Conservation (phyloP, 345 rosid genomes). For the Bruguiera sexangula region DNA sequence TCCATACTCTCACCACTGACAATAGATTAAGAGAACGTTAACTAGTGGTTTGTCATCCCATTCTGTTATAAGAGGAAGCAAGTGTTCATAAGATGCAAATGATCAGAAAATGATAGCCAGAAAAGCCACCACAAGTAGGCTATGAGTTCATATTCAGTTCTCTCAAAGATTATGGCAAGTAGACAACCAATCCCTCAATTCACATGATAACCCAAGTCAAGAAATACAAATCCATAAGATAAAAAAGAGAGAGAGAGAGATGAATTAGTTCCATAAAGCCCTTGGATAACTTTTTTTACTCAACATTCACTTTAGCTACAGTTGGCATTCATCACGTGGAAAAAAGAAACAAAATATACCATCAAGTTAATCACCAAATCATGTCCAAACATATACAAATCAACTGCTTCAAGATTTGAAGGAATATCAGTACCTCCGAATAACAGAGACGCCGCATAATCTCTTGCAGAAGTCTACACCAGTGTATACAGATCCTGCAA, state of each 20-base stretch:
- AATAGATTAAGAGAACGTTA: constrained; percentile 14
- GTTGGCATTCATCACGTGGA: not conserved
- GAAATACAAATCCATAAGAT: not conserved
- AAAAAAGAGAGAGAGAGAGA: not conserved
- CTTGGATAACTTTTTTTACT: not conserved
- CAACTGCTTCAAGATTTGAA: constrained; percentile 12
- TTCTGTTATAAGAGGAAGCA: not conserved
- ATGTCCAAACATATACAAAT: not conserved
- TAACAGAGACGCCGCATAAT: constrained; percentile 93
- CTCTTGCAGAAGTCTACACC: constrained; percentile 99
- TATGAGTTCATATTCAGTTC: not conserved
- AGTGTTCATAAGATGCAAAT: constrained; percentile 2
- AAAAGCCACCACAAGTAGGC: not conserved
- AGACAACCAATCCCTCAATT: not conserved
- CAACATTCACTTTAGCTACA: not conserved
- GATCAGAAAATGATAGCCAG: not conserved
- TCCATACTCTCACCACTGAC: constrained; percentile 99
- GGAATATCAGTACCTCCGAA: constrained; percentile 69
- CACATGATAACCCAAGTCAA: not conserved
- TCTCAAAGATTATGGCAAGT: not conserved
- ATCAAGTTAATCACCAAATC: not conserved
- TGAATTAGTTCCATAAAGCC: not conserved
- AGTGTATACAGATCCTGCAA: constrained; percentile 88
- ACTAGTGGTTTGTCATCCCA: not conserved
- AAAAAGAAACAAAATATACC: not conserved